Base-by-base conservation (phyloP, 106 monocot genomes). In the Xerophyta viscosa region DNA sequence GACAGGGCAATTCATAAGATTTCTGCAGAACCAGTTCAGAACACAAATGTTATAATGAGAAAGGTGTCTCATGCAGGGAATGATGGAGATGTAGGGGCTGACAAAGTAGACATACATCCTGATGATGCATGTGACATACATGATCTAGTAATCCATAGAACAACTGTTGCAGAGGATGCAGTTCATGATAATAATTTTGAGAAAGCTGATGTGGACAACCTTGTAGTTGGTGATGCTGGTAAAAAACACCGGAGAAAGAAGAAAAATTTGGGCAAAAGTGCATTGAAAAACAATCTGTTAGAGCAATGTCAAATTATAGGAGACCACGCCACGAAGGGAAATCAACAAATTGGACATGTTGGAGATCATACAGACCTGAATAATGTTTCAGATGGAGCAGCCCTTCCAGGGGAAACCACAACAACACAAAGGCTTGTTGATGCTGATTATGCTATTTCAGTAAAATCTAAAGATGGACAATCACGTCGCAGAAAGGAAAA, bases 191-290 rank as follows among this genome's bases (percentile, higher is more conserved):
- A 21, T 29, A 15, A 54, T 33, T 4, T 5, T 61, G 5, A 28
- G 42, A 31, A 60, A 25, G 14, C 19, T 24, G 26, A 57, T 50
- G 13, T 37, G 44, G 46, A 24, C 51, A 28, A 33, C 28, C 61
- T 44, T 22, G 42, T 44, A 49, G 48, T 33, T 5, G 15, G n/a
- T 51, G 31, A 50, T 24, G 13, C 0, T 4, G 50, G 21, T 66
- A 57, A 31, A 8, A 17, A 54, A 51, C n/a, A 27, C 6, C 56
- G 12, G n/a, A 41, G 26, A 25, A 62, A 15, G 45, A 71, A 18
- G 33, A 63, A 58, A 27, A 46, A 52, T 8, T 44, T 17, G 7
- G 43, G 17, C 4, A 44, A 44, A 44, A 10, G 14, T 44, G 43
- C 6, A 44, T 14, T 17, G 43, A 14, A 14, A 3, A 3, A 10